Conservation (phyloP, 164 flowering plant species). For the Nymphaea thermarum region DNA sequence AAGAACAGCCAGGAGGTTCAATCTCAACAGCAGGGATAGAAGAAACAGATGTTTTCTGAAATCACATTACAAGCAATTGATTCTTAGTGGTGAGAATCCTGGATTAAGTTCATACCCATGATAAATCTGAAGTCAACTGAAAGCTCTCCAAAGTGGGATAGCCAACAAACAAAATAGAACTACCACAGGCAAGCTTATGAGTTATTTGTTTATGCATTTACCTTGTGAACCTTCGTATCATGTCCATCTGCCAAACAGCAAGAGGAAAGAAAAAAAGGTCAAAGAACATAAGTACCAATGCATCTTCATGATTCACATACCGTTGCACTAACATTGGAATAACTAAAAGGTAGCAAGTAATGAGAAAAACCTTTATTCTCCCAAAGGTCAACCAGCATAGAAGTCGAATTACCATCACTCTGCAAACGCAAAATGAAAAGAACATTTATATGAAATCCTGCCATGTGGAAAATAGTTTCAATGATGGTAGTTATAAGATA, state of each 20-base stretch:
- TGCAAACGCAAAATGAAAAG: conserved; percentile 3
- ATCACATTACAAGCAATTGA: background rate
- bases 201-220: conserved; percentile 3
- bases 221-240: conserved; percentile 35
- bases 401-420: conserved; percentile 19
- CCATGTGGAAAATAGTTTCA: too few species aligned
- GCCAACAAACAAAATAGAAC: too few species aligned
- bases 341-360: background rate
- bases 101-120: background rate
- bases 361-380: conserved; percentile 18
- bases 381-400: conserved; percentile 58
- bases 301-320: too few species aligned
- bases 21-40: conserved; percentile 89
- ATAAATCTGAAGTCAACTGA: background rate
- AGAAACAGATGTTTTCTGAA: conserved; percentile 45
- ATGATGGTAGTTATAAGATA: too few species aligned
- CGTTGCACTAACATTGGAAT: too few species aligned
- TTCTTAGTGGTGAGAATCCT: background rate
- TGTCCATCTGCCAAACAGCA: conserved; percentile 27
- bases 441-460: too few species aligned
- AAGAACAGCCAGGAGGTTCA: conserved; percentile 90
- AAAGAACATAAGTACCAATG: too few species aligned
- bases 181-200: too few species aligned
- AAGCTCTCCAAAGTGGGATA: background rate
- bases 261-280: too few species aligned